Base-by-base conservation (phyloP, 2,329 filamentous ascomycete genomes). In the Phialophora verrucosa region DNA sequence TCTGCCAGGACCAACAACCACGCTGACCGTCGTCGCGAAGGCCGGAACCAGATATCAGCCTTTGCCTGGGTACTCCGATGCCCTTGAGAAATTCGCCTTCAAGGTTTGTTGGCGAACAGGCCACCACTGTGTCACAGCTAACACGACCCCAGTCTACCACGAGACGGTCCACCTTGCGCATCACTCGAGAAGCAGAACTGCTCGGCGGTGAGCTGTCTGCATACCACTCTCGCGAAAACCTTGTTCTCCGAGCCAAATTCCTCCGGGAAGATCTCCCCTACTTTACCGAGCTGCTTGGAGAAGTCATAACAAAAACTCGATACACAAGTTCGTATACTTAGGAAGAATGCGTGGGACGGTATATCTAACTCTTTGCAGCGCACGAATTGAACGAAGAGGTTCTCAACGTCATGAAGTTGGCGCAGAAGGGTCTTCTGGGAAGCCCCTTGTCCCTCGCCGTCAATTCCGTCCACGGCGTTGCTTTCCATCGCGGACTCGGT, bases 231-330 rank as follows among this genome's bases (percentile, higher is more conserved):
- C 91, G 94, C 77, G 95, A 99, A 85, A 93, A 93, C 78, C 83
- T 99, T 70, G 88, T 99, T 67, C 83, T 99, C 76, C 90, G 94
- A 81, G 92, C 95, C 78, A 96, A 91, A 84, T 99, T 99, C 86
- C 88, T 99, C 73, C 89, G 92, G 78, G 89, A 95, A 78, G 93
- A 99, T 79, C 88, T 99, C 73, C 95, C 95, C 73, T 99, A 98
- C 87, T 99, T 97, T 80, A 88, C 93, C 76, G 95, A 99, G 85
- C 86, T 99, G 72, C 87, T 99, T 74, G 92, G 90, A 76, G 96
- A 99, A 85, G 91, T 97, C 75, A 85, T 95, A 76, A 89, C 90
- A 69, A 84, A 91, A 81, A 96, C 94, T 74, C 95, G 92, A 83
- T 99, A 92, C 80, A 88, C 89, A 69, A 79, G 87, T 89, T 78